Base-by-base conservation (phyloP, 2,329 filamentous ascomycete genomes). In the Fusarium pseudonygamai region DNA sequence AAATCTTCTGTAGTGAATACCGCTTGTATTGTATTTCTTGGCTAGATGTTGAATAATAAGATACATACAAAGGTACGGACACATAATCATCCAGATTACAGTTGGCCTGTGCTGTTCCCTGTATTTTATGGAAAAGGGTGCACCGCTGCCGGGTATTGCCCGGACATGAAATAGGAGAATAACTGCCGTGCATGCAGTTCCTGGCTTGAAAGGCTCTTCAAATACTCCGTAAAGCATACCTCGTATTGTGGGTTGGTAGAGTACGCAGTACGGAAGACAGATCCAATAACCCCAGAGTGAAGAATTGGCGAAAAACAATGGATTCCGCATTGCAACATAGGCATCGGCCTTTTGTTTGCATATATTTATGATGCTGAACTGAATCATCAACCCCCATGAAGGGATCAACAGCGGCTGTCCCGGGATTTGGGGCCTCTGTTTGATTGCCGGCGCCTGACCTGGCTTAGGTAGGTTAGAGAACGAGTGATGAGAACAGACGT, bases 61-160 rank as follows among this genome's bases (percentile, higher is more conserved):
- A 58, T 56, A 30, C 24, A 20, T 56, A 30, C 43, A 20, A 46
- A 46, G 13, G 43, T 10, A 22, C 18, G 18, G 24, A 28, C 26
- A 28, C 24, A 28, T 45, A 46, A 46, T 55, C 34, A 26, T 45
- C 22, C 39, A 57, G 15, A 32, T 39, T 28, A 45, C n/a, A 36
- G 32, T n/a, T 45, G n/a, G 34, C 24, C 28, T 65, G 36, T 63
- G 49, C 36, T 65, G 57, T 67, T 70, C 57, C 55, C 45, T 45
- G 37, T 49, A 32, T 36, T 28, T 39, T 18, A 55, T 28, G 20
- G 50, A 18, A 34, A 26, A 45, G 52, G 60, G 63, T 49, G 30
- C 18, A 40, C 39, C 26, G 52, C 22, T 46, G 60, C 57, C 69
- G 67, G 73, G 42, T 76, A 76, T 76, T 76, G 64, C 20, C 50